phyloP scores from a whole-genome alignment of 306 rosid species.

The Inga leiocalycina region DNA sequence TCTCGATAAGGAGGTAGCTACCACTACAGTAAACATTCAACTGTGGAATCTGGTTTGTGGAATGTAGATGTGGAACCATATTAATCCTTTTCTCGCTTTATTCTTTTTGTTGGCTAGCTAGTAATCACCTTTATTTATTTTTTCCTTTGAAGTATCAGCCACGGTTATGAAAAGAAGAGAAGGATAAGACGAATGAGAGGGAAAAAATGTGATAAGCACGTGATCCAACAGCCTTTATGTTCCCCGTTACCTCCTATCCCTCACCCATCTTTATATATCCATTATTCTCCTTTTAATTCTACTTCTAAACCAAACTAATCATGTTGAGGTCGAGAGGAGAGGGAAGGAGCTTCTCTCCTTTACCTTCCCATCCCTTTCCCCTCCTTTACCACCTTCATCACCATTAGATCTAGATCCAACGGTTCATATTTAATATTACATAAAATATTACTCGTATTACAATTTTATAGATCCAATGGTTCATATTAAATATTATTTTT shows the following conservation, averaged over 20 bases:
- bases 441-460: too few relatives aligned
- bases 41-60: conserved; percentile 47
- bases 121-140: too few relatives aligned
- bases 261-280: conserved; percentile 11
- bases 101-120: too few relatives aligned
- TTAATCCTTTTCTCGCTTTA: too few relatives aligned
- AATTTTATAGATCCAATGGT: too few relatives aligned
- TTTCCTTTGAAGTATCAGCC: conserved; percentile 56
- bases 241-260: conserved; percentile 48
- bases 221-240: conserved; percentile 98
- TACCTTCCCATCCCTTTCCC: too few relatives aligned
- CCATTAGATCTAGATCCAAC: too few relatives aligned
- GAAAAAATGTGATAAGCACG: conserved; percentile 92
- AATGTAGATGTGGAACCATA: conserved; percentile 34
- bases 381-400: too few relatives aligned
- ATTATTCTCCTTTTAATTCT: conserved; percentile 29
- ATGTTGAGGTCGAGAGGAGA: conserved; percentile 75
- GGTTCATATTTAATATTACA: too few relatives aligned
- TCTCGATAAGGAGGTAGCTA: conserved; percentile 40
- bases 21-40: conserved; percentile 53
- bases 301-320: conserved; percentile 44
- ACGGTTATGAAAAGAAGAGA: conserved; percentile 80
- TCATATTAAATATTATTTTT: too few relatives aligned
- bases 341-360: too few relatives aligned
- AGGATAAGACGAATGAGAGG: conserved; percentile 39